These are phyloP conservation scores for Reutealis trisperma DNA, from an alignment of 345 rosid genomes.

Conservation along the genomic window DNA sequence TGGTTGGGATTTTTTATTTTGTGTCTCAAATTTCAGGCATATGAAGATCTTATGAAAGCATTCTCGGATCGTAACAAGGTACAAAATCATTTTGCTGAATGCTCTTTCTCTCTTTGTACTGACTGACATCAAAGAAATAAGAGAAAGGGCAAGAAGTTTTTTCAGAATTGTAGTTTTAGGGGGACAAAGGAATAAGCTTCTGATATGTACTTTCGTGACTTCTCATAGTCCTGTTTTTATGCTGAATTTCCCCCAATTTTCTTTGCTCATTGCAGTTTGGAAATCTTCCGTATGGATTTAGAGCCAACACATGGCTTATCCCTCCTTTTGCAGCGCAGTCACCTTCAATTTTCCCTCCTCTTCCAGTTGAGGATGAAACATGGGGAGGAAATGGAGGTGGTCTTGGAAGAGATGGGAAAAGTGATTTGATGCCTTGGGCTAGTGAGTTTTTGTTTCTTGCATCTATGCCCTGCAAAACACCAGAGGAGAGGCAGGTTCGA, in stretches of 20 bases:
- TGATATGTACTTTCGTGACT: neutral
- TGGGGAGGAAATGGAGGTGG: slow-evolving; percentile 99
- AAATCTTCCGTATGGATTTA: slow-evolving; percentile 95
- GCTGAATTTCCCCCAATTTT: slow-evolving; percentile 9
- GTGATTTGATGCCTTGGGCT: slow-evolving; percentile 84
- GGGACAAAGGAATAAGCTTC: neutral
- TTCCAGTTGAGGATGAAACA: slow-evolving; percentile 80
- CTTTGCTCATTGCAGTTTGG: slow-evolving; percentile 64
- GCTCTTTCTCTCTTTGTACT: slow-evolving; percentile 5
- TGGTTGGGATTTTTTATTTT: slow-evolving; percentile 12
- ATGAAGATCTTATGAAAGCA: slow-evolving; percentile 82
- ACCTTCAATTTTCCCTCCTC: slow-evolving; percentile 68
- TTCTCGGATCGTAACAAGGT: slow-evolving; percentile 94
- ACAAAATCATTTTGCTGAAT: slow-evolving; percentile 7
- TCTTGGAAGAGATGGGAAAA: slow-evolving; percentile 75
- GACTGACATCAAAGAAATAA: slow-evolving; percentile 4
- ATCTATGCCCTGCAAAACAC: slow-evolving; percentile 88
- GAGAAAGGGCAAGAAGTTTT: neutral
- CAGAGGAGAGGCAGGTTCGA: slow-evolving; percentile 89
- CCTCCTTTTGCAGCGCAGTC: slow-evolving; percentile 78
- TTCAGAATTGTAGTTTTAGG: neutral
- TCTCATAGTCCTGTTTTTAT: neutral
- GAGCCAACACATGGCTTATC: slow-evolving; percentile 97
- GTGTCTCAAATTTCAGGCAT: slow-evolving; percentile 60
- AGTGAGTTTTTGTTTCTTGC: slow-evolving; percentile 69